phyloP scores from a whole-genome alignment of 1,284 basidiomycete genomes.

The Microbotryum saponariae region DNA sequence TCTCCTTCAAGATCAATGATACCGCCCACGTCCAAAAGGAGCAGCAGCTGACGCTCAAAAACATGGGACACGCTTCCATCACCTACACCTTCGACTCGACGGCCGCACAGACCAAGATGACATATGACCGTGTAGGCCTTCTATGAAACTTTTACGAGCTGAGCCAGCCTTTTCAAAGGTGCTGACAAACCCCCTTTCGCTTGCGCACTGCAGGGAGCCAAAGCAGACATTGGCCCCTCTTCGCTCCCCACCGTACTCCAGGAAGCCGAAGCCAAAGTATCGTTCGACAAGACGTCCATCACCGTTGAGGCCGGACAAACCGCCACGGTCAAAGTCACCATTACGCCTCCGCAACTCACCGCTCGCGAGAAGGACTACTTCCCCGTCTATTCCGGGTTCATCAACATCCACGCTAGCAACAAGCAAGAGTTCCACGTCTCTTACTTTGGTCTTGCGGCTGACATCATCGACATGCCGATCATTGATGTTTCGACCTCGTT shows the following conservation, averaged over 20 bases:
- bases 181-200: too few relatives aligned
- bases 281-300: conserved; percentile 2
- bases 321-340: not conserved
- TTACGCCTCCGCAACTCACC: conserved; percentile 14
- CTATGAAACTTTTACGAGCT: too few relatives aligned
- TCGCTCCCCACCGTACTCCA: not conserved
- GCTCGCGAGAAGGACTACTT: conserved; percentile 7
- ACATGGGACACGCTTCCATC: conserved; percentile 10
- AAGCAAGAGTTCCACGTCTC: conserved; percentile 12
- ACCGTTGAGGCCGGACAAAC: conserved; percentile 9
- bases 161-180: too few relatives aligned
- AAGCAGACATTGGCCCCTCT: conserved; percentile 12
- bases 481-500: too few relatives aligned
- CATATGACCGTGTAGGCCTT: not conserved
- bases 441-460: conserved; percentile 25
- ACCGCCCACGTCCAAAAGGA: conserved; percentile 52
- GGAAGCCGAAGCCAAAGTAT: conserved; percentile 1
- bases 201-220: conserved; percentile 2
- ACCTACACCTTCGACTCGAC: conserved; percentile 9
- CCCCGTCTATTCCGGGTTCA: conserved; percentile 32
- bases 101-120: conserved; percentile 4
- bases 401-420: conserved; percentile 6
- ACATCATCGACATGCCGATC: conserved; percentile 25
- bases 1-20: conserved; percentile 60
- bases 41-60: conserved; percentile 43